A percentile compares a stretch with the other conserved stretches of the same genome.
Conservation (phyloP, 164 flowering plant genomes). For the Chimonanthus praecox region DNA sequence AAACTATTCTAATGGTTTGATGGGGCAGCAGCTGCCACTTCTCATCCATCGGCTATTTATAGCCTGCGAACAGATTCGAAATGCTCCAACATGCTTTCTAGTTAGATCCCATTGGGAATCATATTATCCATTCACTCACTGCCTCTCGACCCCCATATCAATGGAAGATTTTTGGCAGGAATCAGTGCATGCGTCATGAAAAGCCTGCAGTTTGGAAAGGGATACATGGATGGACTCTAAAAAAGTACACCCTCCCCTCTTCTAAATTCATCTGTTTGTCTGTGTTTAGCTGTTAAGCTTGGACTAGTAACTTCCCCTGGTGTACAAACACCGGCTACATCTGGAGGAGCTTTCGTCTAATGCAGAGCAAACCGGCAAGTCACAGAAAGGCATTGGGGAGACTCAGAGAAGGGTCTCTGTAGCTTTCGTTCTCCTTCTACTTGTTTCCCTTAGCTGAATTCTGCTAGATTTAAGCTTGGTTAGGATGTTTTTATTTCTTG, state of each 20-base stretch:
- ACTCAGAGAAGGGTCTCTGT: slow-evolving; percentile 23
- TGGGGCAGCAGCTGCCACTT: background rate
- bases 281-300: slow-evolving; percentile 5
- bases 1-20: too few relatives aligned
- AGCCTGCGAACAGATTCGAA: slow-evolving; percentile 8
- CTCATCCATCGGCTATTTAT: slow-evolving; percentile 23
- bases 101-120: slow-evolving; percentile 22
- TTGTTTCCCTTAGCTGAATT: too few relatives aligned
- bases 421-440: background rate
- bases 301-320: background rate
- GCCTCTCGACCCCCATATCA: background rate
- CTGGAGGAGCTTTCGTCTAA: slow-evolving; percentile 19
- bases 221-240: background rate
- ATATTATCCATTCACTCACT: slow-evolving; percentile 6
- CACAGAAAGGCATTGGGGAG: slow-evolving; percentile 37
- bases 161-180: slow-evolving; percentile 19
- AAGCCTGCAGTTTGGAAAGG: slow-evolving; percentile 18
- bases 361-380: slow-evolving; percentile 51
- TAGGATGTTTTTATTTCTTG: background rate
- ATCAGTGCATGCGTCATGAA: slow-evolving; percentile 29
- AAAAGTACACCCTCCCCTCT: background rate
- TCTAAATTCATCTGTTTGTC: slow-evolving; percentile 7
- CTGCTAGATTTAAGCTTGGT: background rate
- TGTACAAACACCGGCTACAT: background rate
- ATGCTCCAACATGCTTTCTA: slow-evolving; percentile 22